These are phyloP conservation scores for Suhomyces sp. DNA, from an alignment of 805 yeast species.

Conservation along the genomic window DNA sequence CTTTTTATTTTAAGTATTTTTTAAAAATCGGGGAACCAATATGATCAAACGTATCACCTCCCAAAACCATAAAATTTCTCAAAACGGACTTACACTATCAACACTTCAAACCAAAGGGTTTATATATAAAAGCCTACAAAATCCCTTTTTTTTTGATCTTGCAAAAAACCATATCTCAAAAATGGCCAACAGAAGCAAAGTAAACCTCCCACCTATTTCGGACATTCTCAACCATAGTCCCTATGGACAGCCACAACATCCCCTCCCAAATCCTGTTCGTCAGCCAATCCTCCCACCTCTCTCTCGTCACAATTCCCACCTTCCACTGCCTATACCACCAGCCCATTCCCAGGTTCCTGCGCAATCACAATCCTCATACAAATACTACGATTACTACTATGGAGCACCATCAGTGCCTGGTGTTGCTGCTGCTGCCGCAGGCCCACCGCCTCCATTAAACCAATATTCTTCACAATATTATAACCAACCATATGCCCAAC, in stretches of 20 bases:
- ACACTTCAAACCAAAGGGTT: constrained; percentile 4
- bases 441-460: too few relatives aligned
- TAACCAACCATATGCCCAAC: constrained; percentile 2
- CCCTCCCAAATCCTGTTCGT: constrained; percentile 5
- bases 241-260: too few relatives aligned
- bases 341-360: neutral
- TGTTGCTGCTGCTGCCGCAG: too few relatives aligned
- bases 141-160: constrained; percentile 1
- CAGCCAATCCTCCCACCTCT: constrained; percentile 10
- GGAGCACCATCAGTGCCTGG: constrained; percentile 3
- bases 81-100: constrained; percentile 6
- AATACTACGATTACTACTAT: constrained; percentile 16
- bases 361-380: constrained; percentile 6
- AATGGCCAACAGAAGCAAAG: constrained; percentile 16
- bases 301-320: constrained; percentile 6
- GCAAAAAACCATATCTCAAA: neutral
- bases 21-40: constrained; percentile 6
- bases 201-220: constrained; percentile 44
- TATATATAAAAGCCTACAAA: constrained; percentile 3
- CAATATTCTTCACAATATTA: constrained; percentile 2
- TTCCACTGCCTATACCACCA: constrained; percentile 4
- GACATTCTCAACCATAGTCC: constrained; percentile 26
- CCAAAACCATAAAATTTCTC: constrained; percentile 3
- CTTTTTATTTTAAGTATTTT: constrained; percentile 1
- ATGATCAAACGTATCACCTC: constrained; percentile 7